A percentile compares a stretch with the other conserved stretches of the same genome.
phyloP scores from a whole-genome alignment of 2,329 filamentous ascomycete genomes.

The Colletotrichum melonis region DNA sequence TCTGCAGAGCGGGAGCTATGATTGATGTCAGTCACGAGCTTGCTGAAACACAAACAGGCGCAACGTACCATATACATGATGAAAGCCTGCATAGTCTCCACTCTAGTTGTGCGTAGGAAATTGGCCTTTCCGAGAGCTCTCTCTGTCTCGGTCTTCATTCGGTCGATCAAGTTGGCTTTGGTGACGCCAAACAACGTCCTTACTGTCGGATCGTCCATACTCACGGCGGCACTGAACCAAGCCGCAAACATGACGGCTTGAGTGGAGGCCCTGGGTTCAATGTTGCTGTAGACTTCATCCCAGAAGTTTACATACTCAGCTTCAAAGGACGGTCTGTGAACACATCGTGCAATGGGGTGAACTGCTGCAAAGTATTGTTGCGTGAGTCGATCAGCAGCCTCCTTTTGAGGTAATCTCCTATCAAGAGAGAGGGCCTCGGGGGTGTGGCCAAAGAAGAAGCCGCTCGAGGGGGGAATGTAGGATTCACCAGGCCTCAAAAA shows the following conservation, averaged over 20 bases:
- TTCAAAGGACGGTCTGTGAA: conserved; percentile 77
- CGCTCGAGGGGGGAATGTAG: conserved; percentile 76
- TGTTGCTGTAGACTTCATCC: conserved; percentile 67
- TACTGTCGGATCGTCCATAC: conserved; percentile 67
- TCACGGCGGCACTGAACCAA: conserved; percentile 76
- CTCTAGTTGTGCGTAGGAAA: conserved; percentile 74
- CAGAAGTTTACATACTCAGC: conserved; percentile 74
- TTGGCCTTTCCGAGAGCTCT: conserved; percentile 75
- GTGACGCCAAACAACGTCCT: conserved; percentile 63
- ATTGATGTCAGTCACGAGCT: conserved; percentile 37
- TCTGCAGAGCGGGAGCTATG: conserved; percentile 76
- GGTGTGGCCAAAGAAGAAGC: conserved; percentile 72
- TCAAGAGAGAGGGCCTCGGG: conserved; percentile 62
- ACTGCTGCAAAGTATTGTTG: conserved; percentile 76
- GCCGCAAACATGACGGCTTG: conserved; percentile 78
- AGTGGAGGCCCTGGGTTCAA: conserved; percentile 71
- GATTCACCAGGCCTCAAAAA: conserved; percentile 74
- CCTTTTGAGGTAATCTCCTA: conserved; percentile 69
- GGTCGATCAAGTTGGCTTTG: conserved; percentile 69
- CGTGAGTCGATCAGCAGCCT: conserved; percentile 70
- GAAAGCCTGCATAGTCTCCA: conserved; percentile 82
- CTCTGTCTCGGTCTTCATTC: conserved; percentile 75
- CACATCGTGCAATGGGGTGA: conserved; percentile 74
- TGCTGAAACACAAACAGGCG: neutral
- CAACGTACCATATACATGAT: conserved; percentile 77